Percentiles rank a stretch among this genome's conserved stretches.
These are phyloP conservation scores for Phlyctochytrium bullatum DNA, from an alignment of 192 early-diverging fungal species.

Conservation along the genomic window DNA sequence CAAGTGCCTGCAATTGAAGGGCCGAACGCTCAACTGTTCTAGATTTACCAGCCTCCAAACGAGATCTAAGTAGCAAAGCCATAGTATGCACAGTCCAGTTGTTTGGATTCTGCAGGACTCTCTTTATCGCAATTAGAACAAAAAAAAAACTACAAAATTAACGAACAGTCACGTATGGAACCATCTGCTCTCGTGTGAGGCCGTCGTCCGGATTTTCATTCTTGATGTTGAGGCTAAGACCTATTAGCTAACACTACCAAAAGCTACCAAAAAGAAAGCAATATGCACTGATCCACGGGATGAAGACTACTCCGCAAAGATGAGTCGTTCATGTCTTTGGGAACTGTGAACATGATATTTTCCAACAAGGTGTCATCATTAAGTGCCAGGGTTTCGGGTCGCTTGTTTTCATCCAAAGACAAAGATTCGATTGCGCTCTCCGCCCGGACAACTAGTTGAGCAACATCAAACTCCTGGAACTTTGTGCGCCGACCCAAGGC, in stretches of 20 bases:
- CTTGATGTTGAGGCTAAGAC: slow-evolving; percentile 80
- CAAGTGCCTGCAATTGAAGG: slow-evolving; percentile 93
- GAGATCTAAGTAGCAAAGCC: slow-evolving; percentile 85
- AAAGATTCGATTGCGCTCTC: slow-evolving; percentile 61
- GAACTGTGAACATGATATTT: slow-evolving; percentile 60
- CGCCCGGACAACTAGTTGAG: slow-evolving; percentile 90
- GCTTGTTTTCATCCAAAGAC: slow-evolving; percentile 33
- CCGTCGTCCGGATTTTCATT: slow-evolving; percentile 93
- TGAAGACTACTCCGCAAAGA: slow-evolving; percentile 64
- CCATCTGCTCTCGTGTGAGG: slow-evolving; percentile 94
- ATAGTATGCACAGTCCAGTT: slow-evolving; percentile 99
- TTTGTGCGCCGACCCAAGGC: slow-evolving; percentile 87
- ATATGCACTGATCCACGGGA: slow-evolving; percentile 81
- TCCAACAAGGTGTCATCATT: slow-evolving; percentile 95
- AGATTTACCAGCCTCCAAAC: slow-evolving; percentile 80
- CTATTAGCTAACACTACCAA: neutral
- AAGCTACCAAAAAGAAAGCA: slow-evolving; percentile 68
- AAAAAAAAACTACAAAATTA: too few relatives aligned
- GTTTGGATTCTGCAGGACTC: slow-evolving; percentile 88
- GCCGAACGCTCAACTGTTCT: slow-evolving; percentile 87
- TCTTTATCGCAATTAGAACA: slow-evolving; percentile 25
- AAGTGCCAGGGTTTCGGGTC: slow-evolving; percentile 73
- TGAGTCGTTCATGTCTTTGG: slow-evolving; percentile 36
- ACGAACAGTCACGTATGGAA: slow-evolving; percentile 75
- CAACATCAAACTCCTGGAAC: slow-evolving; percentile 85